These are phyloP conservation scores for Vitis rupestris DNA, from an alignment of 164 flowering plant genomes.

Conservation along the genomic window DNA sequence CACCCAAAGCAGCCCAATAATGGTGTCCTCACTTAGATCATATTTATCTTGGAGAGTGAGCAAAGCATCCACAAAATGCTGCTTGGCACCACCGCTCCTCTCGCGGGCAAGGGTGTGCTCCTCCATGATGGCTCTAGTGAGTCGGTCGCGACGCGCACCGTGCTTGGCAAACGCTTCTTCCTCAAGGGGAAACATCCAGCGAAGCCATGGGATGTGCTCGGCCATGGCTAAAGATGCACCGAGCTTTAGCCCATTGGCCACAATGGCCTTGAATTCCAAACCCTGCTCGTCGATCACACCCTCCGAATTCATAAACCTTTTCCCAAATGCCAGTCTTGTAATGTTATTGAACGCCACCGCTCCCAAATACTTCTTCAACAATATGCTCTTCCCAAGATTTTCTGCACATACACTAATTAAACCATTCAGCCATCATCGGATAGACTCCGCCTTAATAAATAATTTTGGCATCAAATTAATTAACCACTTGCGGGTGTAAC, in stretches of 20 bases:
- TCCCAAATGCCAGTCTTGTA: constrained; percentile 47
- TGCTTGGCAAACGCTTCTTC: constrained; percentile 42
- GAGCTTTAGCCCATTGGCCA: constrained; percentile 37
- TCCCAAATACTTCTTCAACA: constrained; percentile 40
- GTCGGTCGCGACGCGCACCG: constrained; percentile 35
- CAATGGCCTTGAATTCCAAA: constrained; percentile 40
- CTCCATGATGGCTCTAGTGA: constrained; percentile 46
- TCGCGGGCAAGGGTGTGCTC: constrained; percentile 43
- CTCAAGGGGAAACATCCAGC: constrained; percentile 46
- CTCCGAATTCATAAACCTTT: constrained; percentile 38
- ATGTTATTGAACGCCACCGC: constrained; percentile 51
- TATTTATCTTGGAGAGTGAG: constrained; percentile 41
- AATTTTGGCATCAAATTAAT: too few relatives aligned
- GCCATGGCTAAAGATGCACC: constrained; percentile 39
- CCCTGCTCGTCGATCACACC: constrained; percentile 46
- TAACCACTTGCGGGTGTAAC: too few relatives aligned
- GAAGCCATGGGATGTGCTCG: constrained; percentile 50
- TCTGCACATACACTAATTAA: constrained; percentile 15
- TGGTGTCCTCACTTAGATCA: constrained; percentile 47
- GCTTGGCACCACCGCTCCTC: constrained; percentile 31
- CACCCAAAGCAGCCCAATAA: constrained; percentile 50
- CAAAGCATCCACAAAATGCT: constrained; percentile 48
- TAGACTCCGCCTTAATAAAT: too few relatives aligned
- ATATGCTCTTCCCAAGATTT: constrained; percentile 21
- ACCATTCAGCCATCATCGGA: too few relatives aligned